Base-by-base conservation (phyloP, 2,329 filamentous ascomycete species). In the Penicillium sp. region DNA sequence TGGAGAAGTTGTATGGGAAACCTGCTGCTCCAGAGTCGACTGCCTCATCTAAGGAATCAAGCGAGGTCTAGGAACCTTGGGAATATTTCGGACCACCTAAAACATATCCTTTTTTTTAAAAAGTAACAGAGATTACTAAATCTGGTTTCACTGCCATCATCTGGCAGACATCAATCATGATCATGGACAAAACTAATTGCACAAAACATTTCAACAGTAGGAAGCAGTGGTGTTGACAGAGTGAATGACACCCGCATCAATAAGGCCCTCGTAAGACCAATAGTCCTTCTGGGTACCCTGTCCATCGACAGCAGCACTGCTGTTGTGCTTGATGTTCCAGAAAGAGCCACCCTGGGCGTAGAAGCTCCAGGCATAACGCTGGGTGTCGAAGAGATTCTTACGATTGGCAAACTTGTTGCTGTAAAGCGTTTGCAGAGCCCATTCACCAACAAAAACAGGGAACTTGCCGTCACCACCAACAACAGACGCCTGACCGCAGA, bases 381-480 rank as follows among this genome's bases (percentile, higher is more conserved):
- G 56, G 1, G 55, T 50, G 6, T 61, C 49, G 22, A 63, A 43
- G 31, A 58, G 53, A 13, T 47, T 49, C 47, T 59, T 48, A 2
- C 57, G 54, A 14, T 58, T 47, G 10, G 55, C 57, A 38, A 59
- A 56, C 31, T 47, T 57, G 31, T 61, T 63, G 27, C 50, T 58
- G 27, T 52, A 54, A 21, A 52, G 43, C 11, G 63, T 52, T 29
- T 65, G 60, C 8, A 67, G 57, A 22, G 59, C 53, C 62, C 62
- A 64, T 48, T 67, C 58, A 8, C 62, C 64, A 13, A 64, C 54
- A 36, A 60, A 63, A 7, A 62, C 60, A 2, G 60, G 63, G 47
- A 67, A 63, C 31, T 56, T 58, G 22, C 59, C 58, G 29, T 55
- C 56, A 3, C 58, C 59, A 16, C 54, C 49, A 14, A 55, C 49